A percentile compares a stretch with the other conserved stretches of the same genome.
Evolutionary conservation across 306 rosid species (phyloP).

Genomic region (Glycine latifolia): DNA sequence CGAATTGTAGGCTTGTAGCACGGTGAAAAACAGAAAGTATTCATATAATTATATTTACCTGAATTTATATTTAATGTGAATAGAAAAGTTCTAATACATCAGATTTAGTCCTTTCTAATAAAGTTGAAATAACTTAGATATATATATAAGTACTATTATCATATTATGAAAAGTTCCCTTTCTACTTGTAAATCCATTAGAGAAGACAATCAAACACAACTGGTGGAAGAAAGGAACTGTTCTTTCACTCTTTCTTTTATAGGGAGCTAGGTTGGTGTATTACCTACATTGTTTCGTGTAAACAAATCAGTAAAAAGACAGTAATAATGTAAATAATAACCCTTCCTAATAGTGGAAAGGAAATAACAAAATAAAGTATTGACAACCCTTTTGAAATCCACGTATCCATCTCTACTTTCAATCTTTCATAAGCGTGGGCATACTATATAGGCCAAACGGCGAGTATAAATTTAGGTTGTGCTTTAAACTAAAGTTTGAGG

Average conservation of each 20-base stretch:
- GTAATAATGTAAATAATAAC: not conserved
- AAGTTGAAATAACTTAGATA: no score
- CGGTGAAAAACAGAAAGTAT: no score
- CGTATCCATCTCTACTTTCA: not conserved
- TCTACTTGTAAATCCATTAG: no score
- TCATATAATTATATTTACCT: no score
- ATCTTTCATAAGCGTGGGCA: not conserved
- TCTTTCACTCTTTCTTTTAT: not conserved
- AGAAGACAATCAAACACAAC: no score
- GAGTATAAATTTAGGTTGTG: not conserved
- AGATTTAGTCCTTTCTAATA: no score
- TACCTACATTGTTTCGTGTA: not conserved
- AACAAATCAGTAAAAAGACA: conserved; percentile 13
- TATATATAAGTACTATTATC: no score
- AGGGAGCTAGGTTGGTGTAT: not conserved
- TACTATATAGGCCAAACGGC: not conserved
- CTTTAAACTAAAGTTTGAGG: not conserved
- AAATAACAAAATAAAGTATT: conserved; percentile 13
- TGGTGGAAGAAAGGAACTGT: not conserved
- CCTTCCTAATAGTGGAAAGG: conserved; percentile 25
- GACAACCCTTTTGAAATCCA: not conserved
- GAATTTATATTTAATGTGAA: no score
- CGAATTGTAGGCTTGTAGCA: no score
- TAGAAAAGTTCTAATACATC: no score
- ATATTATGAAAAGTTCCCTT: not conserved